Base-by-base conservation (phyloP, 495 filamentous ascomycete genomes). In the Talaromyces stipitatus region DNA sequence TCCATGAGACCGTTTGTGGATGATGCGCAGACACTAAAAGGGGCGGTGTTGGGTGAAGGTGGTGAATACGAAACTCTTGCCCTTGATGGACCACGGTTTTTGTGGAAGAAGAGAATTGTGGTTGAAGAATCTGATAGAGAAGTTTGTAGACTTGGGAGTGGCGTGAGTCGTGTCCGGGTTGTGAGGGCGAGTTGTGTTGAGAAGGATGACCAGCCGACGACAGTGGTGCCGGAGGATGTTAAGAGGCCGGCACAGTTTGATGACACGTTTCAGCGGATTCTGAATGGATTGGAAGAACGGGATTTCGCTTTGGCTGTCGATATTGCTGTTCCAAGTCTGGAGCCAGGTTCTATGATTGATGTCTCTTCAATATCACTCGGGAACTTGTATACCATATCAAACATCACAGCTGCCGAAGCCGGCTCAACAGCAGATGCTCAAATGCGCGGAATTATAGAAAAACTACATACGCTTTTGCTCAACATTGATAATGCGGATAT, bases 41-140 rank as follows among this genome's bases (percentile, higher is more conserved):
- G 89, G 0, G 87, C 89, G 10, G 80, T 92, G 18, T 68, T 97
- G 20, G 94, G 95, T 0, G 94, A 97, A 65, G 94, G 94, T 2
- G 94, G 95, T 3, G 94, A 98, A 76, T 98, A 92, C 73, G 94
- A 98, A 78, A 97, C 90, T 20, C 71, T 98, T 22, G 90, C 92
- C 32, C 62, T 97, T 27, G 83, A 90, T 71, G 94, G 91, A 27
- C 92, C 92, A 2, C 57, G 62, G 1, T 71, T 73, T 57, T 62
- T 95, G 60, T 96, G 90, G 75, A 86, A 83, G 70, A 76, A 76
- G 57, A 78, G 77, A 54, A 87, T 98, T 58, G 78, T 81, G 52
- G 73, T 97, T 23, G 75, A 70, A 1, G 78, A 80, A 10, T 63
- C 64, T 18, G 73, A 80, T 38, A 76, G 75, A 60, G 71, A 72